These are phyloP conservation scores for Dendrobium catenatum DNA, from an alignment of 106 monocot genomes.

Conservation along the genomic window DNA sequence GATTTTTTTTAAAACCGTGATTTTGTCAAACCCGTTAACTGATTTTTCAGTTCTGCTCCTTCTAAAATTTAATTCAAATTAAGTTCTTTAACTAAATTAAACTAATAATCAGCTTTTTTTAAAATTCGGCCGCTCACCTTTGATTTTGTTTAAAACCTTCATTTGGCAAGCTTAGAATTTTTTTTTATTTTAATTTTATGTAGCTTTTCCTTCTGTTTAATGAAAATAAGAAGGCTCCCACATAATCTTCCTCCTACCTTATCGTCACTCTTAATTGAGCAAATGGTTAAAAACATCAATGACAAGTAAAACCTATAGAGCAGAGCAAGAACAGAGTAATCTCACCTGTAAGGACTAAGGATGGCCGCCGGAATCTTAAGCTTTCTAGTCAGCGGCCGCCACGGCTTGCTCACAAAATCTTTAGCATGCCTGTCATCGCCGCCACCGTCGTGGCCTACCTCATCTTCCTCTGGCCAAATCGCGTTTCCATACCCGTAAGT, in stretches of 20 bases:
- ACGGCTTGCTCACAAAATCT: conserved; percentile 37
- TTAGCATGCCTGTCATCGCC: conserved; percentile 18
- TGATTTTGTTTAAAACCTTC: too few relatives aligned
- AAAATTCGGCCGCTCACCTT: too few relatives aligned
- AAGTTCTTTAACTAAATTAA: too few relatives aligned
- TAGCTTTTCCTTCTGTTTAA: neutral
- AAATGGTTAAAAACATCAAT: neutral
- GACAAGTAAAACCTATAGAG: neutral
- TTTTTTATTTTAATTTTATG: neutral
- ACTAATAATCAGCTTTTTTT: too few relatives aligned
- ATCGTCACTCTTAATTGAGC: too few relatives aligned
- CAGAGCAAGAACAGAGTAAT: neutral
- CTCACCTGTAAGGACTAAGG: conserved; percentile 65
- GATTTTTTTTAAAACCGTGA: too few relatives aligned
- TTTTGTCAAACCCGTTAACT: too few relatives aligned
- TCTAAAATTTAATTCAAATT: too few relatives aligned
- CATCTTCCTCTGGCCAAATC: conserved; percentile 51
- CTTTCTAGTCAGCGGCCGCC: conserved; percentile 73
- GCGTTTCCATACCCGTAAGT: conserved; percentile 82
- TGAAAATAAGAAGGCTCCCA: neutral
- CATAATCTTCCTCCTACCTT: too few relatives aligned
- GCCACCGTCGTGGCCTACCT: conserved; percentile 7
- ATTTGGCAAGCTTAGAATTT: neutral
- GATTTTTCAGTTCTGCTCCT: too few relatives aligned
- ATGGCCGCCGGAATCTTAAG: conserved; percentile 52